Base-by-base conservation (phyloP, 2,329 filamentous ascomycete species). In the Lachnellula subtilissima region DNA sequence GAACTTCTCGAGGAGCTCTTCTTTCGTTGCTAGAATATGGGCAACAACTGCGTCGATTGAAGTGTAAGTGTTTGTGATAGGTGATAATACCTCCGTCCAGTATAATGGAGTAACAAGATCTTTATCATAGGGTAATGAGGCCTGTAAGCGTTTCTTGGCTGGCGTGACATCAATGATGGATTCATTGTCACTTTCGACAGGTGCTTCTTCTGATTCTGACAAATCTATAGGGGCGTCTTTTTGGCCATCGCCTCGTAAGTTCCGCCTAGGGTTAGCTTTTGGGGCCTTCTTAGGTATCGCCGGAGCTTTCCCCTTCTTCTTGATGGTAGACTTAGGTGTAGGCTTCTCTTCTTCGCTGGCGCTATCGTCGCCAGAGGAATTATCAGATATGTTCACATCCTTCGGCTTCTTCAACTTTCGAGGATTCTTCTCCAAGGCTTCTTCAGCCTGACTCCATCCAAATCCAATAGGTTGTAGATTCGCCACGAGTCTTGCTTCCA, bases 81-180 rank as follows among this genome's bases (percentile, higher is more conserved):
- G 88, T 0, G 92, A 97, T 2, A 94, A 77, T 2, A 89, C 87
- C 71, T 99, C 94, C 0, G 88, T 88, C 94, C 94, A 99, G 71
- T 97, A 97, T 50, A 89, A 87, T 1, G 94, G 92, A 62, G 87
- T 94, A 2, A 86, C 83, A 28, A 97, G 77, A 63, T 96, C 91
- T 19, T 80, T 78, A 64, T 96, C 91, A 64, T 86, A 89, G 53
- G 79, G 77, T 56, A 77, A 78, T 12, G 65, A 65, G n/a, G 62
- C 54, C 17, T 50, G 47, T 17, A 32, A 36, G 15, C 53, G 47
- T 40, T 49, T 52, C 47, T 50, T 64, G 6, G 48, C 59, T 37
- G 67, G 65, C 14, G 67, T 69, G 8, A 86, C 62, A 54, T 87
- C 82, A 7, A 86, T 71, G 1, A 85, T 74, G 0, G 82, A 83